These are phyloP conservation scores for Vitis riparia DNA, from an alignment of 164 flowering plant genomes.

Conservation along the genomic window DNA sequence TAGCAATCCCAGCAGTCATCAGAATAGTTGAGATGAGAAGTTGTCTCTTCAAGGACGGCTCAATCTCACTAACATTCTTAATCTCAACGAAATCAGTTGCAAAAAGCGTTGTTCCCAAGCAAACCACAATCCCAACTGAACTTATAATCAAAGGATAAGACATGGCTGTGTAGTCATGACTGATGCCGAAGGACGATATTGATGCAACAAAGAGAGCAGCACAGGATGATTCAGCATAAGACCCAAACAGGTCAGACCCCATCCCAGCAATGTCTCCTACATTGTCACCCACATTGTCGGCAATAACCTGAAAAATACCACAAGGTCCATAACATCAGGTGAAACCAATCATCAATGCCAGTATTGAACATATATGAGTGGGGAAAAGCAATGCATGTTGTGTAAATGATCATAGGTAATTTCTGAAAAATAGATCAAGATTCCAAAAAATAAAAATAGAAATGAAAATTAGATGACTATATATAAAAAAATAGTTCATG, in stretches of 20 bases:
- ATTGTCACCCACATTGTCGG: slow-evolving; percentile 60
- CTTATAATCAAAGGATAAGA: slow-evolving; percentile 45
- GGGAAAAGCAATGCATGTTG: no score
- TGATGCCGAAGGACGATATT: slow-evolving; percentile 53
- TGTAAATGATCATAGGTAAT: not conserved
- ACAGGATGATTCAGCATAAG: slow-evolving; percentile 57
- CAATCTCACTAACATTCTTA: slow-evolving; percentile 35
- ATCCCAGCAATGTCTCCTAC: slow-evolving; percentile 62
- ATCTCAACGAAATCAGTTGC: slow-evolving; percentile 49
- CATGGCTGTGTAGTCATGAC: slow-evolving; percentile 47
- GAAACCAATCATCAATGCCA: not conserved
- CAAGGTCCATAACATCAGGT: no score
- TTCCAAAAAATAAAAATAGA: no score
- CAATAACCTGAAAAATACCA: slow-evolving; percentile 41
- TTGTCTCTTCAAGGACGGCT: slow-evolving; percentile 49
- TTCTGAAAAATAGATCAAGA: not conserved
- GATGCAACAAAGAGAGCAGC: slow-evolving; percentile 57
- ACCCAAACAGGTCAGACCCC: slow-evolving; percentile 54
- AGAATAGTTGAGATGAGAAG: slow-evolving; percentile 47
- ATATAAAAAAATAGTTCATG: not conserved
- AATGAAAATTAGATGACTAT: not conserved
- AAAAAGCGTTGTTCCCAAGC: slow-evolving; percentile 46
- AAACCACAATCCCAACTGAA: slow-evolving; percentile 48
- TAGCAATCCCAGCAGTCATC: slow-evolving; percentile 50
- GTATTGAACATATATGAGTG: not conserved